Percentiles rank a stretch among this genome's conserved stretches.
Conservation (phyloP, 2,329 filamentous ascomycete genomes). For the Periglandula ipomoeae region DNA sequence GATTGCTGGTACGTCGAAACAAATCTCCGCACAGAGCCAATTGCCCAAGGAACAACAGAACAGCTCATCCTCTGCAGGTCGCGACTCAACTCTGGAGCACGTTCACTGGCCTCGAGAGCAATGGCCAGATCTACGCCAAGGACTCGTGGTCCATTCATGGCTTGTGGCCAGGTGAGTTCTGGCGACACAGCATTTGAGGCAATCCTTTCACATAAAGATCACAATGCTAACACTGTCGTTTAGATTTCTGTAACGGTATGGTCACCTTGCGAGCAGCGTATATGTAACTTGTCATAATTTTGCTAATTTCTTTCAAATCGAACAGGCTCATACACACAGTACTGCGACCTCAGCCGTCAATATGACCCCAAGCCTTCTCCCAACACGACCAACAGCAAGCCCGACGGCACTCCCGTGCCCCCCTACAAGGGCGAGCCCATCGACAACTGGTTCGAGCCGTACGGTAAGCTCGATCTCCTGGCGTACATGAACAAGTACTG, state of each 20-base stretch:
- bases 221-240: neutral
- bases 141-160: constrained; percentile 53
- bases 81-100: constrained; percentile 57
- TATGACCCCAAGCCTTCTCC: constrained; percentile 53
- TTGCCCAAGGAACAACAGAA: neutral
- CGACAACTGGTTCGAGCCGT: constrained; percentile 46
- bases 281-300: too few relatives aligned
- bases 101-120: constrained; percentile 49
- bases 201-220: neutral
- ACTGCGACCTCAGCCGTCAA: constrained; percentile 56
- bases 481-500: constrained; percentile 58
- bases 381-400: constrained; percentile 51
- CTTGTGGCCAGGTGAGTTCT: constrained; percentile 37
- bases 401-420: constrained; percentile 42
- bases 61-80: too few relatives aligned
- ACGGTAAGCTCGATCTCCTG: constrained; percentile 50
- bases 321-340: constrained; percentile 53
- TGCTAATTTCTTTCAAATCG: constrained; percentile 6
- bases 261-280: too few relatives aligned
- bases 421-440: constrained; percentile 50
- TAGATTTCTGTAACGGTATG: constrained; percentile 38
- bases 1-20: constrained; percentile 36
- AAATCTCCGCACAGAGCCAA: neutral
- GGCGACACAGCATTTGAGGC: neutral
- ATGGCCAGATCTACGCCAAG: constrained; percentile 48